Conservation (phyloP, 2,329 filamentous ascomycete genomes). For the Nectriaceae sp. region DNA sequence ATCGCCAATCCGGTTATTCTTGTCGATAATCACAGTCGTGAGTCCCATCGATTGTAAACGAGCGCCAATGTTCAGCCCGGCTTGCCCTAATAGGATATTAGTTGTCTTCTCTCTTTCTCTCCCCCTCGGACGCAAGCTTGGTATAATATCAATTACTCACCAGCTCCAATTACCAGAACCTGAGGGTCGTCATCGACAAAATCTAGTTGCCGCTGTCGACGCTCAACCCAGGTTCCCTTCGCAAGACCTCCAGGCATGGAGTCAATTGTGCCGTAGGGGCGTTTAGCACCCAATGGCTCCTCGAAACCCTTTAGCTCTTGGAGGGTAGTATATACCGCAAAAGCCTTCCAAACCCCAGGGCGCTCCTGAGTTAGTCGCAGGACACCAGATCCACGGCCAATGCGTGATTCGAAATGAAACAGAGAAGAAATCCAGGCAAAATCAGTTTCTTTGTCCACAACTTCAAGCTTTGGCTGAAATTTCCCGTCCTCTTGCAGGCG, state of each 20-base stretch:
- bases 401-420: slow-evolving; percentile 8
- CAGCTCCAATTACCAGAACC: slow-evolving; percentile 31
- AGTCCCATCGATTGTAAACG: slow-evolving; percentile 30
- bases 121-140: slow-evolving; percentile 45
- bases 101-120: slow-evolving; percentile 24
- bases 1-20: slow-evolving; percentile 46
- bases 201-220: slow-evolving; percentile 23
- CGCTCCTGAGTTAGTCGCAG: slow-evolving; percentile 6
- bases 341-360: slow-evolving; percentile 23
- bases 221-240: slow-evolving; percentile 26
- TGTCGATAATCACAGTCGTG: slow-evolving; percentile 43
- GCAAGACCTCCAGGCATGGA: not conserved
- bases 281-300: slow-evolving; percentile 3
- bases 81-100: slow-evolving; percentile 9
- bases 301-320: slow-evolving; percentile 24
- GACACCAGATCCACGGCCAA: slow-evolving; percentile 10
- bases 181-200: slow-evolving; percentile 35
- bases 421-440: slow-evolving; percentile 7
- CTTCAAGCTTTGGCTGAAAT: slow-evolving; percentile 3
- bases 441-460: not conserved
- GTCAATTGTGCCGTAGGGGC: slow-evolving; percentile 27
- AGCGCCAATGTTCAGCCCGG: slow-evolving; percentile 9
- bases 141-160: not conserved
- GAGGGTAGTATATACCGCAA: slow-evolving; percentile 26
- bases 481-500: not conserved